A percentile compares a stretch with the other conserved stretches of the same genome.
These are phyloP conservation scores for Cyberlindnera petersonii DNA, from an alignment of 805 yeast species.

Conservation along the genomic window DNA sequence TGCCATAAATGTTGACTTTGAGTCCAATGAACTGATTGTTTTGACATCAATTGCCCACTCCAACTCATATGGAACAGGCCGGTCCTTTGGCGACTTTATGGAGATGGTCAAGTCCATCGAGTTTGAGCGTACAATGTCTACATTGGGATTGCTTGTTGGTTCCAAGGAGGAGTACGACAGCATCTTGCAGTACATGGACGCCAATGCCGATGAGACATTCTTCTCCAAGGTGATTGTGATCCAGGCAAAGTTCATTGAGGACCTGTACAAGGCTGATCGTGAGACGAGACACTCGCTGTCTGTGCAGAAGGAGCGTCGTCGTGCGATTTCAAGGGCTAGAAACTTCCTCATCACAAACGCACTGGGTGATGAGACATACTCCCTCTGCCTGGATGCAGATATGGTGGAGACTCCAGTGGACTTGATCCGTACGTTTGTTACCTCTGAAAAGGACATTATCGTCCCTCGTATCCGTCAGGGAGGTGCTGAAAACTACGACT, in stretches of 20 bases:
- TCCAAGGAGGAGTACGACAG: constrained; percentile 12
- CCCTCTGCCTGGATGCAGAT: constrained; percentile 33
- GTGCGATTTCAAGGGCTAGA: constrained; percentile 28
- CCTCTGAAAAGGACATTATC: constrained; percentile 28
- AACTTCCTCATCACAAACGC: constrained; percentile 27
- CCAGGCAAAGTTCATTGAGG: constrained; percentile 23
- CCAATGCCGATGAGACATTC: constrained; percentile 4
- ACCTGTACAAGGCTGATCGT: constrained; percentile 13
- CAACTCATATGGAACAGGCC: constrained; percentile 35
- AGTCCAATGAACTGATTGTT: constrained; percentile 11
- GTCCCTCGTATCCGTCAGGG: constrained; percentile 31
- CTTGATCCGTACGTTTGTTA: constrained; percentile 24
- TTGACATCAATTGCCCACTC: constrained; percentile 26
- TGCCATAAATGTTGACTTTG: constrained; percentile 5
- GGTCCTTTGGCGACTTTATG: constrained; percentile 33
- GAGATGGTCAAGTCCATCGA: constrained; percentile 29
- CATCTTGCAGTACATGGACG: constrained; percentile 10
- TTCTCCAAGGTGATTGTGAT: constrained; percentile 18
- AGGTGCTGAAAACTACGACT: constrained; percentile 30
- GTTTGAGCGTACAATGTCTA: constrained; percentile 21
- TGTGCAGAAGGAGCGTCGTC: constrained; percentile 28
- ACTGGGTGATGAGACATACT: constrained; percentile 27
- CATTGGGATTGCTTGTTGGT: constrained; percentile 23
- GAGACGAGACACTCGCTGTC: constrained; percentile 16
- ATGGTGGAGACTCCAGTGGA: constrained; percentile 25